phyloP scores from a whole-genome alignment of 129 eudicot species.

The Heracleum sosnowskyi region DNA sequence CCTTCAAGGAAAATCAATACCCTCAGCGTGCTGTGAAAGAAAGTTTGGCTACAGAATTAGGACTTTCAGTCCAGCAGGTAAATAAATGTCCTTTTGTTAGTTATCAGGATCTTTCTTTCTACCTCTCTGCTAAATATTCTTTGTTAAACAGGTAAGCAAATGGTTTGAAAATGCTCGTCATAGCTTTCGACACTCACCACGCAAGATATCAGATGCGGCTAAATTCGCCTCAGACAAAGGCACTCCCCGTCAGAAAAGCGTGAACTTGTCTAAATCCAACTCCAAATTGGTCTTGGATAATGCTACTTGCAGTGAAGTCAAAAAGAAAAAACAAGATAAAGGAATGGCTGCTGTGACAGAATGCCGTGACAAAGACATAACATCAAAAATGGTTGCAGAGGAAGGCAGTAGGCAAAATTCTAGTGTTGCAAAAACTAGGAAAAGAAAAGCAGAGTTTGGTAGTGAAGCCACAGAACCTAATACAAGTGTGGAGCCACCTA shows the following conservation, averaged over 20 bases:
- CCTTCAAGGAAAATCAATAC: constrained; percentile 66
- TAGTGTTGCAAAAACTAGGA: constrained; percentile 16
- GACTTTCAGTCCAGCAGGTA: constrained; percentile 53
- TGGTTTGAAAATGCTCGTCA: constrained; percentile 97
- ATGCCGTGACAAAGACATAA: not conserved
- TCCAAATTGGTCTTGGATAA: not conserved
- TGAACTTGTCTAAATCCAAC: constrained; percentile 15
- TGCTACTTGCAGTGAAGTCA: constrained; percentile 10
- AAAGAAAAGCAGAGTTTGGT: constrained; percentile 25
- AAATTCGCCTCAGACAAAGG: constrained; percentile 6
- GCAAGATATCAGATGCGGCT: constrained; percentile 10
- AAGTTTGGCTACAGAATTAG: constrained; percentile 55
- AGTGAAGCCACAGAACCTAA: constrained; percentile 10
- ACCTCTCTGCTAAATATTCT: not conserved
- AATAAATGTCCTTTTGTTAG: not conserved
- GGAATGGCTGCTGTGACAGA: not conserved
- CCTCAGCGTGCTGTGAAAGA: constrained; percentile 50
- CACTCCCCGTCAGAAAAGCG: not conserved
- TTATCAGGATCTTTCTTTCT: not conserved
- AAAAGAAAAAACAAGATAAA: not conserved
- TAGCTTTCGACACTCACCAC: constrained; percentile 46
- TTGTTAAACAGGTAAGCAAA: constrained; percentile 49
- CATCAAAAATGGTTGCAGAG: not conserved
- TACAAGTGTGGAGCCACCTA: constrained; percentile 9
- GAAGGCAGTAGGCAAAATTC: constrained; percentile 17